Percentiles rank a stretch among this genome's conserved stretches.
Evolutionary conservation across 1,139 yeast genomes (phyloP).

Genomic region (Protomyces arabidopsidicola): DNA sequence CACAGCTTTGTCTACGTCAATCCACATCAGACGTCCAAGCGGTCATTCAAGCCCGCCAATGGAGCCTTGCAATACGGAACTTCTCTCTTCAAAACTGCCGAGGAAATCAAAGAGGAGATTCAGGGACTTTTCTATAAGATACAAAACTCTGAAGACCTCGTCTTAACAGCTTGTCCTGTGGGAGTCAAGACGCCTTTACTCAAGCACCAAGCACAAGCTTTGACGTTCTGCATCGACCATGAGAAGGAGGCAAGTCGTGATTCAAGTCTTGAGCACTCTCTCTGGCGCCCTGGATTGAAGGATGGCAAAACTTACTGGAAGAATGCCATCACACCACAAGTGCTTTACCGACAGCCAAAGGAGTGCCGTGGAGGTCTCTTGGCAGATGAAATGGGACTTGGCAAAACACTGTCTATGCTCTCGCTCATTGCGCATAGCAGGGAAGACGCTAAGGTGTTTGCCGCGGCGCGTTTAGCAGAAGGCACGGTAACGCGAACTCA

Average conservation of each 20-base stretch:
- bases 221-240: conserved; percentile 91
- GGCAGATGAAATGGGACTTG: conserved; percentile 99
- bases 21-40: conserved; percentile 20
- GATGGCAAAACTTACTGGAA: conserved; percentile 23
- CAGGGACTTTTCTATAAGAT: conserved; percentile 14
- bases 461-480: conserved; percentile 43
- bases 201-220: conserved; percentile 26
- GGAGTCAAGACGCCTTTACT: conserved; percentile 9
- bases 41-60: neutral
- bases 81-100: conserved; percentile 19
- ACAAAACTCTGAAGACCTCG: conserved; percentile 8
- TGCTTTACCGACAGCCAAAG: conserved; percentile 49
- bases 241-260: conserved; percentile 50
- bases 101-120: conserved; percentile 20
- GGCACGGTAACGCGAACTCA: conserved; percentile 49
- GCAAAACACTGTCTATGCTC: conserved; percentile 94
- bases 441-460: conserved; percentile 39
- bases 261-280: conserved; percentile 34
- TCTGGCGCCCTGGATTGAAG: conserved; percentile 19
- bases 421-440: conserved; percentile 58
- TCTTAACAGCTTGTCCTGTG: neutral
- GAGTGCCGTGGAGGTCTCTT: conserved; percentile 68
- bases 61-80: conserved; percentile 11
- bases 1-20: conserved; percentile 15
- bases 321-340: conserved; percentile 42